Evolutionary conservation across 495 filamentous ascomycete genomes (phyloP).

Genomic region (Aspergillus nanangensis): DNA sequence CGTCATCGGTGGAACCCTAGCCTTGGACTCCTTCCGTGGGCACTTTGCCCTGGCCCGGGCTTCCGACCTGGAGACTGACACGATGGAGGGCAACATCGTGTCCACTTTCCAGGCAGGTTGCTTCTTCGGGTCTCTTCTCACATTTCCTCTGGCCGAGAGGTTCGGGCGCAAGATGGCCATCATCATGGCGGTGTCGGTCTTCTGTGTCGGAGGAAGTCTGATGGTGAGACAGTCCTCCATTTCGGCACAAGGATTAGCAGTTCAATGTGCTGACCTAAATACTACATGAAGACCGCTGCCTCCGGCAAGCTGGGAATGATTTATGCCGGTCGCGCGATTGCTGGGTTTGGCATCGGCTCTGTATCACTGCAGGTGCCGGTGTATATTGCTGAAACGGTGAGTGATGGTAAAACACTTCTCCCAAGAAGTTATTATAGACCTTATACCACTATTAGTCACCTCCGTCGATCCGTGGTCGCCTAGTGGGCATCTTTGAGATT

Average conservation of each 20-base stretch:
- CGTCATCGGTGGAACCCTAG: slow-evolving; percentile 59
- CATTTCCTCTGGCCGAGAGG: slow-evolving; percentile 29
- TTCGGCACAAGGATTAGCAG: neutral
- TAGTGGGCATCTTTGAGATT: slow-evolving; percentile 66
- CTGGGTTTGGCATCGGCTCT: slow-evolving; percentile 66
- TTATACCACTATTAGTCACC: slow-evolving; percentile 47
- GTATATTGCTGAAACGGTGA: slow-evolving; percentile 59
- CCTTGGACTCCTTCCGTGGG: slow-evolving; percentile 47
- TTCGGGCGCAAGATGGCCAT: slow-evolving; percentile 49
- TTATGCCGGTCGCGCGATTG: slow-evolving; percentile 57
- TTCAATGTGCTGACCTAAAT: neutral
- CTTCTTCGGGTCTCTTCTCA: slow-evolving; percentile 32
- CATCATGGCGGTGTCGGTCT: slow-evolving; percentile 41
- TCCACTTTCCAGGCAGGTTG: slow-evolving; percentile 54
- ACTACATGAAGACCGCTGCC: slow-evolving; percentile 40
- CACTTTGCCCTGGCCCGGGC: slow-evolving; percentile 47
- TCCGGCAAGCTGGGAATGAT: too few relatives aligned
- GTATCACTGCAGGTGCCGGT: slow-evolving; percentile 67
- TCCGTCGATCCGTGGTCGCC: slow-evolving; percentile 65
- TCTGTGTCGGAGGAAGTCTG: slow-evolving; percentile 52
- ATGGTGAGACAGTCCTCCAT: slow-evolving; percentile 24
- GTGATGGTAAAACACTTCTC: neutral
- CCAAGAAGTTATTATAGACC: neutral
- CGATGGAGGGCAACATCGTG: slow-evolving; percentile 53
- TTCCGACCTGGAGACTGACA: slow-evolving; percentile 31